Conservation (phyloP, 2,329 filamentous ascomycete genomes). For the Arthrinium puccinioides region DNA sequence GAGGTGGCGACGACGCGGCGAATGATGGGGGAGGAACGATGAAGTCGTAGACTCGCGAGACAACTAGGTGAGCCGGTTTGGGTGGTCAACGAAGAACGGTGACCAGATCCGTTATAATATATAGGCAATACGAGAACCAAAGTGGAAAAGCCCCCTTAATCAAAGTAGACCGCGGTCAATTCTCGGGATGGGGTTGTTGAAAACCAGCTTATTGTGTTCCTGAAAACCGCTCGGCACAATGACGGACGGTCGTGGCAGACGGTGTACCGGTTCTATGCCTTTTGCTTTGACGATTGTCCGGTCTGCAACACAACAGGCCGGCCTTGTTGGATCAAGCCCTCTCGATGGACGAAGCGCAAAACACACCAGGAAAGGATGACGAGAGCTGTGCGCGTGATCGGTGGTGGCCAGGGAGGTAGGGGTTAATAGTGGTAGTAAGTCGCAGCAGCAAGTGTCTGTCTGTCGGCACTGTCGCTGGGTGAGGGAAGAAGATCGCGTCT, state of each 20-base stretch:
- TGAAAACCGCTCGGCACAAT: not conserved
- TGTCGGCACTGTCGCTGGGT: too few species aligned
- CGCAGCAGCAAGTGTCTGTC: not conserved
- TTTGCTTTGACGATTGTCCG: not conserved
- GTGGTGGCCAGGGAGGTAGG: not conserved
- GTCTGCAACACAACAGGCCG: not conserved
- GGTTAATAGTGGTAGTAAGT: not conserved
- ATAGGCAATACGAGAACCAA: not conserved
- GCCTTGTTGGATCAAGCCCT: too few species aligned
- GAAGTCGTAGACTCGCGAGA: not conserved
- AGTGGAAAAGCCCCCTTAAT: not conserved
- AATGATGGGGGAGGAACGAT: not conserved
- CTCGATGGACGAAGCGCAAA: too few species aligned
- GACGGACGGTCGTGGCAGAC: conserved; percentile 1
- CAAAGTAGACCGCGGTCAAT: not conserved
- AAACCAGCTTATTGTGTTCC: not conserved
- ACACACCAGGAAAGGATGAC: too few species aligned
- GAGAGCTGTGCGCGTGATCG: not conserved
- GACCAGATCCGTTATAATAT: conserved; percentile 1
- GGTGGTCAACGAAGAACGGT: not conserved
- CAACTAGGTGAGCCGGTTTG: too few species aligned
- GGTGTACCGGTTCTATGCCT: not conserved
- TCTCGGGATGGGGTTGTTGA: not conserved
- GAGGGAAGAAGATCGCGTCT: too few species aligned
- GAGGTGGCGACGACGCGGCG: not conserved